These are phyloP conservation scores for Pseudogymnoascus sp. DNA, from an alignment of 2,329 filamentous ascomycete species.

Conservation along the genomic window DNA sequence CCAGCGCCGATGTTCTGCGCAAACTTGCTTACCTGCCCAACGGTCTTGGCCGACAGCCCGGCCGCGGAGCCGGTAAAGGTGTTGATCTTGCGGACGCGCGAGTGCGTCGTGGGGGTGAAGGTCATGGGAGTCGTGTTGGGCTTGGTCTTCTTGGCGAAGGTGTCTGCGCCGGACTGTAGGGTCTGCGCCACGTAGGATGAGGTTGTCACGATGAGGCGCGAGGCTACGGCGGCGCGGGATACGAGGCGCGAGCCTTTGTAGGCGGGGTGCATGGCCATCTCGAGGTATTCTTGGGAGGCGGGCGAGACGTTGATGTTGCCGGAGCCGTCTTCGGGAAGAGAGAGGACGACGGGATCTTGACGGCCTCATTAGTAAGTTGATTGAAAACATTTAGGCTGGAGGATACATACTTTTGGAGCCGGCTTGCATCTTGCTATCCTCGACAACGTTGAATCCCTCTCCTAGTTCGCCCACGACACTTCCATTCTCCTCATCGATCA, in stretches of 20 bases:
- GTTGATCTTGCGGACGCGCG: slow-evolving; percentile 79
- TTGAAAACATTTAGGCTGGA: background rate
- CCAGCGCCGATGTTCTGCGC: slow-evolving; percentile 85
- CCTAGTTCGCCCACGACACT: slow-evolving; percentile 88
- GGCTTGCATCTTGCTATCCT: slow-evolving; percentile 64
- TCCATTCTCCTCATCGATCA: slow-evolving; percentile 92
- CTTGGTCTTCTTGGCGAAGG: slow-evolving; percentile 70
- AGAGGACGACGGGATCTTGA: slow-evolving; percentile 69
- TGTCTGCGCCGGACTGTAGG: slow-evolving; percentile 68
- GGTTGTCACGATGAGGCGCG: slow-evolving; percentile 82
- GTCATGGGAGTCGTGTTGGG: slow-evolving; percentile 73
- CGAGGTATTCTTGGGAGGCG: slow-evolving; percentile 60
- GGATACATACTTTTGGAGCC: slow-evolving; percentile 72
- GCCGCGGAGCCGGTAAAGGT: slow-evolving; percentile 75
- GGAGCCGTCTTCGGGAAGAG: slow-evolving; percentile 58
- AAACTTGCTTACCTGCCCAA: slow-evolving; percentile 71
- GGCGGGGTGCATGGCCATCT: slow-evolving; percentile 75
- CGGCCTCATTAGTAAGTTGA: slow-evolving; percentile 9
- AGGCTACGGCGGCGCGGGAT: slow-evolving; percentile 77
- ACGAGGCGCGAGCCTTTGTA: slow-evolving; percentile 84
- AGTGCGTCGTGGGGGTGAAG: slow-evolving; percentile 77
- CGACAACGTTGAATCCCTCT: slow-evolving; percentile 70
- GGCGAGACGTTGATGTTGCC: slow-evolving; percentile 60
- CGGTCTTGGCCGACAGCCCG: slow-evolving; percentile 72
- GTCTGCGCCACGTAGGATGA: slow-evolving; percentile 71